A percentile compares a stretch with the other conserved stretches of the same genome.
Conservation (phyloP, 306 rosid genomes). For the Ochetophila trinervis region DNA sequence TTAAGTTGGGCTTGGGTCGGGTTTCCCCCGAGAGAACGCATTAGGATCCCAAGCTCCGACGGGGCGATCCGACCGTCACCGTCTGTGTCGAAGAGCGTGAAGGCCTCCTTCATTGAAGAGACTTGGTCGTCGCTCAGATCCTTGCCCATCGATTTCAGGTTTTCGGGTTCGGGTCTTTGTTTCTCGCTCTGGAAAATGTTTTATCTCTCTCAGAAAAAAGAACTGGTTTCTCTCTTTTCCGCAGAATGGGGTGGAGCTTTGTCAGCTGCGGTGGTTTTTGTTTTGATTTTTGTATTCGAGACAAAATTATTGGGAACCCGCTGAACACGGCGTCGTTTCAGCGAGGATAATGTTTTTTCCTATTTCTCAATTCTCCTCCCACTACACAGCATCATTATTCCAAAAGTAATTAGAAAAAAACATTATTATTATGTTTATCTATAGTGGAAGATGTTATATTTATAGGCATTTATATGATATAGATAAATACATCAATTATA, state of each 20-base stretch:
- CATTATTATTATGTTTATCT: too few relatives aligned
- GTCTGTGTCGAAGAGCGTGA: slow-evolving; percentile 87
- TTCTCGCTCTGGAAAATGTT: slow-evolving; percentile 7
- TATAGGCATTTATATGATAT: too few relatives aligned
- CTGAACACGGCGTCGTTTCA: slow-evolving; percentile 20
- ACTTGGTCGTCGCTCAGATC: slow-evolving; percentile 93
- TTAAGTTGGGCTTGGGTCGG: slow-evolving; percentile 98
- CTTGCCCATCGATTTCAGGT: slow-evolving; percentile 61
- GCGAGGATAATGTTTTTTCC: not conserved
- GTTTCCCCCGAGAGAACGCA: slow-evolving; percentile 95
- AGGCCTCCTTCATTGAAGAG: slow-evolving; percentile 91
- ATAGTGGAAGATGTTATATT: too few relatives aligned
- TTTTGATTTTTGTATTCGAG: not conserved
- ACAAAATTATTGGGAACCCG: slow-evolving; percentile 1
- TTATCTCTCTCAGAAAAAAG: not conserved
- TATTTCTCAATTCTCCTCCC: too few relatives aligned
- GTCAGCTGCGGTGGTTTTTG: not conserved
- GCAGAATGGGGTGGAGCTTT: slow-evolving; percentile 12
- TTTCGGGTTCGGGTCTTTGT: slow-evolving; percentile 21
- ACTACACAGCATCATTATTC: too few relatives aligned
- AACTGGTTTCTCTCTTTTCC: not conserved
- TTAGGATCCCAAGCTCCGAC: slow-evolving; percentile 94
- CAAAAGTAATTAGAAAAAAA: too few relatives aligned
- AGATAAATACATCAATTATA: too few relatives aligned
- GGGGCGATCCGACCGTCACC: slow-evolving; percentile 90